Conservation (phyloP, 306 rosid genomes). For the Trifolium repens region DNA sequence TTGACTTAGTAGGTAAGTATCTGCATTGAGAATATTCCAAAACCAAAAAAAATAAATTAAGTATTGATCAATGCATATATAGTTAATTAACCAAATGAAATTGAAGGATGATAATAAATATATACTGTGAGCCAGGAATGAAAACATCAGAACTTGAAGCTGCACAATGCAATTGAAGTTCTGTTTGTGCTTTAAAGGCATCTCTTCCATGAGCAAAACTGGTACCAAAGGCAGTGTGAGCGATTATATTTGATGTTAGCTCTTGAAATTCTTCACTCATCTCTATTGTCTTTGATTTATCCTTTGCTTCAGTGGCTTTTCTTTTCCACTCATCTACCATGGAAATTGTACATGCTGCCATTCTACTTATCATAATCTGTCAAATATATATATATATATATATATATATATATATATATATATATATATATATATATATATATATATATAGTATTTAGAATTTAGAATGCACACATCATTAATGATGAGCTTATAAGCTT, state of each 20-base stretch:
- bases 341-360: constrained; percentile 45
- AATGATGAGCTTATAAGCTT: no score
- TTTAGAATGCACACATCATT: neutral
- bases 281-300: constrained; percentile 22
- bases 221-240: constrained; percentile 44
- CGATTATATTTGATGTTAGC: constrained; percentile 46
- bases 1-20: constrained; percentile 46
- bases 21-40: constrained; percentile 17
- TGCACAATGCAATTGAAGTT: constrained; percentile 4
- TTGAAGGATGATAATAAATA: neutral
- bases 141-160: constrained; percentile 15
- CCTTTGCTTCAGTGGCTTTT: constrained; percentile 16
- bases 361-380: constrained; percentile 45
- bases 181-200: constrained; percentile 37
- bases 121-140: constrained; percentile 50
- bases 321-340: constrained; percentile 42
- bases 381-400: no score
- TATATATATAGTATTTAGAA: neutral
- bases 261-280: constrained; percentile 36
- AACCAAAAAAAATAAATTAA: neutral
- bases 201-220: constrained; percentile 44
- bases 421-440: no score
- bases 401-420: no score
- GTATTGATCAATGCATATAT: neutral
- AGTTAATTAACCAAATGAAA: neutral